Evolutionary conservation across 768 basidiomycete genomes (phyloP).

Genomic region (Omphalotus guepiniiformis): DNA sequence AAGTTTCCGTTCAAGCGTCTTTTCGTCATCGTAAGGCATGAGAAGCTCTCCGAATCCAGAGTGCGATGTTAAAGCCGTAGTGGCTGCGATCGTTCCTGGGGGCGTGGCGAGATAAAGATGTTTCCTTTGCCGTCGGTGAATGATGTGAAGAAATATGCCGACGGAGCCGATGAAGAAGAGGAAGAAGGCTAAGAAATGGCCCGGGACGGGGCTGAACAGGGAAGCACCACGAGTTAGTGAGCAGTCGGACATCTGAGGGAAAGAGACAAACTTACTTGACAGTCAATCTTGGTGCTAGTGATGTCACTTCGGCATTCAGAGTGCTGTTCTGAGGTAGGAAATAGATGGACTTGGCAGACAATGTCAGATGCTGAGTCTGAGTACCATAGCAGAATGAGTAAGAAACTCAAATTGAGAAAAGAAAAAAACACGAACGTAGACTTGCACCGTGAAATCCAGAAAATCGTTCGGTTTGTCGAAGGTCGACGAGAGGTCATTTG

Average conservation of each 20-base stretch:
- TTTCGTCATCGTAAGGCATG: slow-evolving; percentile 52
- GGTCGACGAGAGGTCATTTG: slow-evolving; percentile 36
- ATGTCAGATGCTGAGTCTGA: slow-evolving; percentile 57
- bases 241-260: neutral
- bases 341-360: slow-evolving; percentile 56
- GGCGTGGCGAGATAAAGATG: slow-evolving; percentile 46
- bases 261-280: slow-evolving; percentile 46
- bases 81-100: slow-evolving; percentile 58
- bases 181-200: slow-evolving; percentile 43
- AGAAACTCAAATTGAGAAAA: neutral
- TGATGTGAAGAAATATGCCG: slow-evolving; percentile 44
- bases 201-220: slow-evolving; percentile 43
- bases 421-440: slow-evolving; percentile 43
- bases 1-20: slow-evolving; percentile 43
- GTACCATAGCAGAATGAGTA: slow-evolving; percentile 7
- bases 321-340: slow-evolving; percentile 41
- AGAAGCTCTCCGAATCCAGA: slow-evolving; percentile 62
- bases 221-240: neutral
- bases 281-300: slow-evolving; percentile 44
- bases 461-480: slow-evolving; percentile 51
- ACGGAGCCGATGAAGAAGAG: slow-evolving; percentile 44
- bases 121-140: slow-evolving; percentile 43
- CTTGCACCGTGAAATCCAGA: slow-evolving; percentile 40
- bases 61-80: slow-evolving; percentile 51
- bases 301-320: slow-evolving; percentile 35